phyloP scores from a whole-genome alignment of 371 early-diverging fungal species.

The Actinomortierella ambigua region DNA sequence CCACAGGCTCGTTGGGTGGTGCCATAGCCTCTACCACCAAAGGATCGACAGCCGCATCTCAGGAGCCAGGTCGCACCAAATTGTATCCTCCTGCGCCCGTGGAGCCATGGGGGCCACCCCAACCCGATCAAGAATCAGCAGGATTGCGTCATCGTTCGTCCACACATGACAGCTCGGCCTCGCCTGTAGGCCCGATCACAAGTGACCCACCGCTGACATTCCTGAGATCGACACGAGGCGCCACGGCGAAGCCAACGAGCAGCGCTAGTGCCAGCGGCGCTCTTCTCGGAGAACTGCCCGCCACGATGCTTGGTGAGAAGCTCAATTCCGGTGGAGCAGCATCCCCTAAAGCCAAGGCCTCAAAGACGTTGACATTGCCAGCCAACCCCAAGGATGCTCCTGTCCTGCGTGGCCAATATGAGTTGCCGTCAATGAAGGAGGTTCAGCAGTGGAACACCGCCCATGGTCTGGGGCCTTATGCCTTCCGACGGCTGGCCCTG shows the following conservation, averaged over 20 bases:
- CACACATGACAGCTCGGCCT: constrained; percentile 1
- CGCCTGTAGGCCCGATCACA: background rate
- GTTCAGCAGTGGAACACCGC: constrained; percentile 40
- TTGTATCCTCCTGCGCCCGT: constrained; percentile 35
- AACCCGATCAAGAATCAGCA: background rate
- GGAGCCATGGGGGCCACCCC: constrained; percentile 22
- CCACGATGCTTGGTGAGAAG: constrained; percentile 1
- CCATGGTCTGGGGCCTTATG: constrained; percentile 27
- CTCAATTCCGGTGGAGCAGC: constrained; percentile 19
- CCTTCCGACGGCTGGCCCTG: constrained; percentile 28
- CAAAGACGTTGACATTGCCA: constrained; percentile 15
- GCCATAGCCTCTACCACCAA: no score
- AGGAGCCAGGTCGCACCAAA: constrained; percentile 6
- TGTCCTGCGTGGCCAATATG: constrained; percentile 28
- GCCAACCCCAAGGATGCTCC: constrained; percentile 29
- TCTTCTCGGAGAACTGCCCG: background rate
- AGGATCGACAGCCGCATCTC: background rate
- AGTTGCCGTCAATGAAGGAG: constrained; percentile 34
- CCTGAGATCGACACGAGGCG: constrained; percentile 28
- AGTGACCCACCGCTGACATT: constrained; percentile 27
- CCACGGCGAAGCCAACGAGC: background rate
- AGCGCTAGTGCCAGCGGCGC: constrained; percentile 6
- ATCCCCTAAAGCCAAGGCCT: constrained; percentile 4
- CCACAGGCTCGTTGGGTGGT: no score
- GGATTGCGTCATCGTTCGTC: constrained; percentile 21